These are phyloP conservation scores for Fomitopsis pulvina DNA, from an alignment of 768 basidiomycete genomes.

Conservation along the genomic window DNA sequence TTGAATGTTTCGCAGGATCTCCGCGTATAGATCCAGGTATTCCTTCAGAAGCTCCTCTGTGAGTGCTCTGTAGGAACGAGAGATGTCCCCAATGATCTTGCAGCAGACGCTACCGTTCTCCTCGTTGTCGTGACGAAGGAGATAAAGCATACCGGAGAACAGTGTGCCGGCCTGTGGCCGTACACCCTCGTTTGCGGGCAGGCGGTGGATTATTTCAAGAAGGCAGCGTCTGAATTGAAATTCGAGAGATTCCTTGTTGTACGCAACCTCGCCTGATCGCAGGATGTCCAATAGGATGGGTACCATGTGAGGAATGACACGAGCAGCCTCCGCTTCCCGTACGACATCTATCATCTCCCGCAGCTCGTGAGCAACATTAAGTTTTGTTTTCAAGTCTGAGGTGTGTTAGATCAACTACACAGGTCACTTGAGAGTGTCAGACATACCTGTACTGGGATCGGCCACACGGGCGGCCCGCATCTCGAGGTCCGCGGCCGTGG, in stretches of 20 bases:
- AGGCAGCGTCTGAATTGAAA: conserved; percentile 83
- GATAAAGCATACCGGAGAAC: conserved; percentile 74
- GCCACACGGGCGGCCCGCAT: conserved; percentile 65
- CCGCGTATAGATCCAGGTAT: conserved; percentile 76
- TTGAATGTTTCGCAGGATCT: conserved; percentile 70
- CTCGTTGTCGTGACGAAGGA: conserved; percentile 89
- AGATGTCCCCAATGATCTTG: conserved; percentile 87
- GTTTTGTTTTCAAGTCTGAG: conserved; percentile 66
- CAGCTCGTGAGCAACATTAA: conserved; percentile 67
- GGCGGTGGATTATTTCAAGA: conserved; percentile 83
- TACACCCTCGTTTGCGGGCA: conserved; percentile 77
- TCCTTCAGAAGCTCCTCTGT: conserved; percentile 70
- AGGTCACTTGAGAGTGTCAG: neutral
- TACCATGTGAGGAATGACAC: conserved; percentile 66
- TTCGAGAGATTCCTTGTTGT: conserved; percentile 60
- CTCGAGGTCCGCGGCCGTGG: conserved; percentile 56
- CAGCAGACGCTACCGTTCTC: conserved; percentile 88
- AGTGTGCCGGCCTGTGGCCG: conserved; percentile 60
- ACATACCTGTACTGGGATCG: conserved; percentile 65
- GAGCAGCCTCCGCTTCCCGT: conserved; percentile 64
- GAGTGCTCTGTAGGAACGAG: conserved; percentile 67
- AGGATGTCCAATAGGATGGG: conserved; percentile 69
- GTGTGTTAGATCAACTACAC: neutral
- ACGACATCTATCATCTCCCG: conserved; percentile 78
- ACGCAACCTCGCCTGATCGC: conserved; percentile 59